Base-by-base conservation (phyloP, 371 early-diverging fungal species). In the Mortierella sp. region DNA sequence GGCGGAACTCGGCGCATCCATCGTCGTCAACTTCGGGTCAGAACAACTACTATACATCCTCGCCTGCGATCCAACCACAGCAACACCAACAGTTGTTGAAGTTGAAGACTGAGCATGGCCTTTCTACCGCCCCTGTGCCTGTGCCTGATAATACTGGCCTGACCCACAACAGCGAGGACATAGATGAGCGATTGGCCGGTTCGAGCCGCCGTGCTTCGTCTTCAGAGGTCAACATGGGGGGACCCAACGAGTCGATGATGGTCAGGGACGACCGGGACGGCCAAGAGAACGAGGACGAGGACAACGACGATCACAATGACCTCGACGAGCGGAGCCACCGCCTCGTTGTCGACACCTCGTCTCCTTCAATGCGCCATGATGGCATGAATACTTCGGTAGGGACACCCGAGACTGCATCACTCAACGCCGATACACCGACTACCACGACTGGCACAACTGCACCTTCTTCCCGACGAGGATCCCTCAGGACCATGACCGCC, bases 41-140 rank as follows among this genome's bases (percentile, higher is more conserved):
- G 29, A 72, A 6, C 48, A 48, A 49, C 32, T 48, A 48, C 51
- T 56, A 74, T 48, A 35, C n/a, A 4, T 46, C 72, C 18, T 55
- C 70, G 6, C 51, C 76, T 48, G 32, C 60, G 27, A 58, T 72
- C 21, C 83, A 82, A 46, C 80, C 84, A 32, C 84, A 83, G 44
- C 83, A 78, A 46, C 83, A 82, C 56, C 83, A 82, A 29, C 83
- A 82, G n/a, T 76, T 82, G 7, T 65, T 82, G 44, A 82, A 82
- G 44, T 43, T 82, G 38, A 82, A 82, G 68, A 82, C 75, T 14
- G 83, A 82, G 38, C 83, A 82, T 24, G 83, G 83, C 4, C 49
- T 74, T 35, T 49, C 78, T 7, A 54, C 60, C 8, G 14, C 73
- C n/a, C 70, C 81, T 41, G 41, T 73, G 1, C 51, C 76, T 32